Evolutionary conservation across 176 grass and related monocot species (phyloP).

Genomic region (Guadua angustifolia): DNA sequence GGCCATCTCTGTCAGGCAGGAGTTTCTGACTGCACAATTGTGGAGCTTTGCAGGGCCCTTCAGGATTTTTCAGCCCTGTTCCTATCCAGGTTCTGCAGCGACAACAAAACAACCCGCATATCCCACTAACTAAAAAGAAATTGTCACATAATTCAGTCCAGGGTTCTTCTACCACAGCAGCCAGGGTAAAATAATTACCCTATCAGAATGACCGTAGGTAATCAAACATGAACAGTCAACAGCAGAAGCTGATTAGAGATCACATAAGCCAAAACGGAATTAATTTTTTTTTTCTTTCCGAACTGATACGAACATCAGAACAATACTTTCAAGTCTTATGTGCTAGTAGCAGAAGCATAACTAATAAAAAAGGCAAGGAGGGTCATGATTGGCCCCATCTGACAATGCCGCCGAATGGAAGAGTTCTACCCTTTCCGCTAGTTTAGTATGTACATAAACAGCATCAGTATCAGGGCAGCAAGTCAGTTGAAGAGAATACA

Average conservation of each 20-base stretch:
- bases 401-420: not conserved
- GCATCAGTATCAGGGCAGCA: slow-evolving; percentile 29
- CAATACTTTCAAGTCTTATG: not conserved
- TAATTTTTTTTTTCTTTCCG: not conserved
- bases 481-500: slow-evolving; percentile 42
- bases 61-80: not conserved
- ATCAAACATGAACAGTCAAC: not conserved
- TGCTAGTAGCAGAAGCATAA: not conserved
- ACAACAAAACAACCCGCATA: not conserved
- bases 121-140: not conserved
- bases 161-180: not conserved
- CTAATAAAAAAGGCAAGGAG: not conserved
- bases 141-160: not conserved
- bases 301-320: not conserved
- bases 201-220: not conserved
- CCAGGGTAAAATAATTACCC: not conserved
- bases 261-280: not conserved
- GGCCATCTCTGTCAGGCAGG: not conserved
- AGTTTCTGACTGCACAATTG: not conserved
- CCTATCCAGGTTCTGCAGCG: not conserved
- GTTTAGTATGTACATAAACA: slow-evolving; percentile 62
- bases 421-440: slow-evolving; percentile 16
- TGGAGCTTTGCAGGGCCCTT: not conserved
- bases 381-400: not conserved
- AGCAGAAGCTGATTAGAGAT: not conserved